These are phyloP conservation scores for Stropharia rugosoannulata DNA, from an alignment of 768 basidiomycete species.

Conservation along the genomic window DNA sequence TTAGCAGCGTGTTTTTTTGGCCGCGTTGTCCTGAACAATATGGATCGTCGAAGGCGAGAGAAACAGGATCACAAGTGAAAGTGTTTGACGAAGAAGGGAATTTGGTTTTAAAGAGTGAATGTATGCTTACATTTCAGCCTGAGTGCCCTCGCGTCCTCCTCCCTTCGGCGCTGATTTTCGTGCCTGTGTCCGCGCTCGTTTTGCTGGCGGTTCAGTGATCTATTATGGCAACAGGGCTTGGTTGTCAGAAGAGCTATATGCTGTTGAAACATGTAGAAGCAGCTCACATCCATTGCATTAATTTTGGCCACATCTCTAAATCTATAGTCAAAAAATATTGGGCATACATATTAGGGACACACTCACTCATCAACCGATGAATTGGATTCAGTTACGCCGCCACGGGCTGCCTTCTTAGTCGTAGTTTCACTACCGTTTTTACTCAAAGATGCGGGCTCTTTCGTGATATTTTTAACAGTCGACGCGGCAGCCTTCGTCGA, in stretches of 20 bases:
- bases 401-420: not conserved
- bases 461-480: conserved; percentile 13
- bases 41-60: not conserved
- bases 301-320: too few relatives aligned
- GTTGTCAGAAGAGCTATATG: not conserved
- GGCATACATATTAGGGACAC: too few relatives aligned
- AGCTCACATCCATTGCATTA: conserved; percentile 12
- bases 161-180: conserved; percentile 21
- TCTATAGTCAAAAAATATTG: too few relatives aligned
- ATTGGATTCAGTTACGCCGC: conserved; percentile 5
- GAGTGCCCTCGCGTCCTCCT: conserved; percentile 1
- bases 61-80: not conserved
- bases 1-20: not conserved
- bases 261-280: not conserved
- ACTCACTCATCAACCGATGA: conserved; percentile 9
- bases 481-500: conserved; percentile 14
- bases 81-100: not conserved
- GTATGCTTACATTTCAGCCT: conserved; percentile 16
- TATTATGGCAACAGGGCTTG: not conserved
- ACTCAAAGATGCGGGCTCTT: not conserved
- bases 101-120: not conserved
- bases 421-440: not conserved
- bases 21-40: not conserved
- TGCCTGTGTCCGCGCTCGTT: conserved; percentile 23
- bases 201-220: conserved; percentile 24